These are phyloP conservation scores for Pelargonium fulgidum DNA, from an alignment of 441 rosid genomes.

Conservation along the genomic window DNA sequence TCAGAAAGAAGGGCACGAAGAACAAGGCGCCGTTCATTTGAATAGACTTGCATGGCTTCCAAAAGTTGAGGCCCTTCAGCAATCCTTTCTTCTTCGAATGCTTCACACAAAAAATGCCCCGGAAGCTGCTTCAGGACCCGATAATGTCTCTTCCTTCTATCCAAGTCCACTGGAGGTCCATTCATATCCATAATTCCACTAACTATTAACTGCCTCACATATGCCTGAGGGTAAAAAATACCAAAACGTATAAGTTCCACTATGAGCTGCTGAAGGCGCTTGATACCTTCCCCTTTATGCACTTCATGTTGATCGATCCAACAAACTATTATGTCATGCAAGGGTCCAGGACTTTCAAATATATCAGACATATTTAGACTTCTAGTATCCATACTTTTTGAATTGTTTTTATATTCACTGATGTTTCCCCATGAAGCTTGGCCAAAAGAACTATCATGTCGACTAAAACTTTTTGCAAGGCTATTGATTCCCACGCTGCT, in stretches of 20 bases:
- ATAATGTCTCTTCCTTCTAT: conserved; percentile 69
- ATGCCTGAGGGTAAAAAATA: conserved; percentile 82
- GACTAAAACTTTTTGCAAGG: conserved; percentile 30
- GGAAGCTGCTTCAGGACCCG: conserved; percentile 82
- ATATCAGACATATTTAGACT: conserved; percentile 34
- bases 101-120: conserved; percentile 50
- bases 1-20: conserved; percentile 43
- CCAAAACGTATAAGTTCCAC: conserved; percentile 81
- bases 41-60: conserved; percentile 60
- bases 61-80: conserved; percentile 53
- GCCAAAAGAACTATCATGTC: conserved; percentile 29
- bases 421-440: conserved; percentile 31
- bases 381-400: conserved; percentile 23
- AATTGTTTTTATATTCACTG: conserved; percentile 27
- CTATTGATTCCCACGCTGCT: conserved; percentile 31
- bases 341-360: conserved; percentile 87
- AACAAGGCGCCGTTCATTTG: conserved; percentile 80
- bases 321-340: conserved; percentile 91
- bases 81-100: conserved; percentile 63
- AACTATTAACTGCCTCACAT: conserved; percentile 84
- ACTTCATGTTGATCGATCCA: conserved; percentile 99
- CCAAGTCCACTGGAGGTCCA: conserved; percentile 41
- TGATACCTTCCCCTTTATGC: conserved; percentile 64
- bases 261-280: conserved; percentile 68
- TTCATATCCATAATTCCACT: conserved; percentile 77